Evolutionary conservation across 768 basidiomycete genomes (phyloP), one percentile per base, ranked within the genome.

Genomic region (Amanita muscaria): DNA sequence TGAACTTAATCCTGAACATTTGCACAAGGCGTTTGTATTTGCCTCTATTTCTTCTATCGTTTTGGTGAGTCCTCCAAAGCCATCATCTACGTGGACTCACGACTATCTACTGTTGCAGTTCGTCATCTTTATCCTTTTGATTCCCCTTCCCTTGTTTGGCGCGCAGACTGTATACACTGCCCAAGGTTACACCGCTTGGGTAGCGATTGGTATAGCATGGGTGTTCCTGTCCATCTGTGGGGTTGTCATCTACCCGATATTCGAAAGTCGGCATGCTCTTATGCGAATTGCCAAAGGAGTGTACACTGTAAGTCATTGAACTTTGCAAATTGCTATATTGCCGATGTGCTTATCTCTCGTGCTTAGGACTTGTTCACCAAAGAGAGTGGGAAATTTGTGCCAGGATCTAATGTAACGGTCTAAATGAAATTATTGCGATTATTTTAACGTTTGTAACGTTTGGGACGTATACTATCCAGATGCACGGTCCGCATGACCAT

Each of bases 61-160:
- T 18, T 64, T 90, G 52, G 86, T 88, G 48, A 32, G 77, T 57
- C 18, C n/a, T n/a, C n/a, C n/a, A n/a, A 19, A 30, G 18, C 33
- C 19, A 32, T 4, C 14, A 11, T 21, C 16, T 32, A 36, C 35
- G 27, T 29, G 27, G 12, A 29, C 12, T 29, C 27, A 29, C 12
- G 7, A 6, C 27, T 29, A 29, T 12, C n/a, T n/a, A 29, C 12
- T n/a, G n/a, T 12, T 29, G 6, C 52, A 78, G 82, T 70, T 77
- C 40, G 37, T 83, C 22, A 56, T 88, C 4, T 64, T 88, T 54
- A 71, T 88, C 52, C 63, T 90, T 52, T 42, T 89, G 44, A 77
- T 96, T 42, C 93, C 91, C 0, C 62, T 96, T 1, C 90, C 90
- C 2, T 68, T 93, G 6, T 94, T 94, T 70, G 87, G 85, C 58